Evolutionary conservation across 352 stramenopile genomes (phyloP).

Genomic region (Globisporangium spinosum): DNA sequence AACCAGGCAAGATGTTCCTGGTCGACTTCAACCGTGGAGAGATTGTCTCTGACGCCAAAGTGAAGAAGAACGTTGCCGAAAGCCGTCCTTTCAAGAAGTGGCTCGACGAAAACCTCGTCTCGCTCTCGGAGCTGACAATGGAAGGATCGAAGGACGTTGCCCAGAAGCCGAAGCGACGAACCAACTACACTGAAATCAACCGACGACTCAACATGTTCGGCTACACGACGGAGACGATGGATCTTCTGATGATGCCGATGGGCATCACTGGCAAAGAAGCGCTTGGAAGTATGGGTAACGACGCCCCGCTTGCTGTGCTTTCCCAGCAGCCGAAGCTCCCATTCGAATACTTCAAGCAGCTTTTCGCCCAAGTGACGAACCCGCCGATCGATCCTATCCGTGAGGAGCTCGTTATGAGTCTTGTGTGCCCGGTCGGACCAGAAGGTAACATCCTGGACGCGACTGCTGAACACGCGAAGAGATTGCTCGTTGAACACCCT

Average conservation of each 20-base stretch:
- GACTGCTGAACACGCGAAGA: slow-evolving; percentile 56
- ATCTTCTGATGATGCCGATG: slow-evolving; percentile 95
- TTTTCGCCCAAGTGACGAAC: slow-evolving; percentile 95
- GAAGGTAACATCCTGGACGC: slow-evolving; percentile 93
- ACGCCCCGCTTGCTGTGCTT: slow-evolving; percentile 92
- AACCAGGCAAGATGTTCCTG: slow-evolving; percentile 97
- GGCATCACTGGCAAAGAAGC: slow-evolving; percentile 91
- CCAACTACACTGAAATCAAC: slow-evolving; percentile 70
- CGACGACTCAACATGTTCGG: slow-evolving; percentile 94
- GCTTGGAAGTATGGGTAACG: slow-evolving; percentile 95
- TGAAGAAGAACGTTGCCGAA: slow-evolving; percentile 91
- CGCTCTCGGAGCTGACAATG: slow-evolving; percentile 72
- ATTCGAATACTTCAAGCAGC: slow-evolving; percentile 98
- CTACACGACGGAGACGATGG: slow-evolving; percentile 94
- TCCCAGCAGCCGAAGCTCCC: slow-evolving; percentile 91
- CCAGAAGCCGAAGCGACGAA: slow-evolving; percentile 22
- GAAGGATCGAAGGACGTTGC: slow-evolving; percentile 28
- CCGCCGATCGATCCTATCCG: slow-evolving; percentile 97
- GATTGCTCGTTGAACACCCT: slow-evolving; percentile 92
- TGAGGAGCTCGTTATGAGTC: slow-evolving; percentile 96
- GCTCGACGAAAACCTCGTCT: slow-evolving; percentile 89
- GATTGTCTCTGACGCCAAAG: slow-evolving; percentile 95
- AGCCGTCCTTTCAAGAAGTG: slow-evolving; percentile 90
- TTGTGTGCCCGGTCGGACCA: slow-evolving; percentile 94
- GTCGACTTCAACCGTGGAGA: slow-evolving; percentile 93